Conservation (phyloP, 495 filamentous ascomycete species). For the Podospora conica region DNA sequence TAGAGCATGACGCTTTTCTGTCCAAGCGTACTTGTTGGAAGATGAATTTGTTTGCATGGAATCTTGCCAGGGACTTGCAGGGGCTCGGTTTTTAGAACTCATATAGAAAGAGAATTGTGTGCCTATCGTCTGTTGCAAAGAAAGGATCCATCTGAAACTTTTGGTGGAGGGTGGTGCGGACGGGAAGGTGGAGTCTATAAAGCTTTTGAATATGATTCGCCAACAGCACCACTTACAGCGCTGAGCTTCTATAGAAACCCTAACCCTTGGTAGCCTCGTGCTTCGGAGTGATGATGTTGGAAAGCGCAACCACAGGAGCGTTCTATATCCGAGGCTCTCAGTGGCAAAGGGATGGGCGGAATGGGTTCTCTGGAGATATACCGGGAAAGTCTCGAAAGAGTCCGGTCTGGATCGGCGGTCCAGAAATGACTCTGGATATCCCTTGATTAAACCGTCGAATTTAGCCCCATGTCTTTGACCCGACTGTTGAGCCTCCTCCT, state of each 20-base stretch:
- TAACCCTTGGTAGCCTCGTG: neutral
- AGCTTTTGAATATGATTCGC: neutral
- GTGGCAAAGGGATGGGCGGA: neutral
- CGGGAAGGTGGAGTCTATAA: neutral
- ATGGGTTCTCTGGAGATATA: neutral
- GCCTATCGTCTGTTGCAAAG: neutral
- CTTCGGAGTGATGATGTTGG: neutral
- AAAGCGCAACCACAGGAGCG: neutral
- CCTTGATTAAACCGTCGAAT: neutral
- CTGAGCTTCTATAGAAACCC: neutral
- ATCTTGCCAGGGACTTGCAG: too few relatives aligned
- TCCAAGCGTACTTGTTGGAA: neutral
- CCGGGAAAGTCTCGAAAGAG: neutral
- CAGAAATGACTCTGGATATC: neutral
- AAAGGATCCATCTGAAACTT: neutral
- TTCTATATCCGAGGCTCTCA: neutral
- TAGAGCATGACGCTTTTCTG: neutral
- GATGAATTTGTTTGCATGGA: neutral
- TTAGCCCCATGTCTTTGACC: neutral
- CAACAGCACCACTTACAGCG: neutral
- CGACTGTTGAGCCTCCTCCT: conserved; percentile 7
- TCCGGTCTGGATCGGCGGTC: neutral
- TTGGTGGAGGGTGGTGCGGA: neutral
- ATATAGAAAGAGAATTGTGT: neutral
- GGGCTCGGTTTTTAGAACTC: neutral